Evolutionary conservation across 1,139 yeast genomes (phyloP).

Genomic region (Scheffersomyces cryptocercus): DNA sequence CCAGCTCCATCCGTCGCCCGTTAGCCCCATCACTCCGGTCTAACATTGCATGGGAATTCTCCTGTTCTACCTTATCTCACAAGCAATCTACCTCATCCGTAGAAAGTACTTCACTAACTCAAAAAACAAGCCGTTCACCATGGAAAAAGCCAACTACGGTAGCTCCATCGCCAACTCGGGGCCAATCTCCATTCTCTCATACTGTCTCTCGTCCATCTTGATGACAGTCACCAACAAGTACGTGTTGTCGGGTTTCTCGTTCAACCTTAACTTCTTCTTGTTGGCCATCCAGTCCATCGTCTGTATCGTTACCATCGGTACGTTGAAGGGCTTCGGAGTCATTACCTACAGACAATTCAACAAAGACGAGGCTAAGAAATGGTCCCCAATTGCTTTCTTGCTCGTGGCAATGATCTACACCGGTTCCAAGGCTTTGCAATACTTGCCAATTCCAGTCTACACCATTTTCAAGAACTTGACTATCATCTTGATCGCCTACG

Average conservation of each 20-base stretch:
- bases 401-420: slow-evolving; percentile 95
- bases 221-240: slow-evolving; percentile 98
- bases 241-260: slow-evolving; percentile 78
- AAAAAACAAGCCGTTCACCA: slow-evolving; percentile 11
- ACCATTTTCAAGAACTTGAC: slow-evolving; percentile 98
- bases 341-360: slow-evolving; percentile 87
- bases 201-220: slow-evolving; percentile 89
- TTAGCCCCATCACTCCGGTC: not conserved
- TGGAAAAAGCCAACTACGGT: slow-evolving; percentile 35
- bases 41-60: slow-evolving; percentile 41
- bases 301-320: slow-evolving; percentile 71
- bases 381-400: slow-evolving; percentile 91
- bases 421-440: slow-evolving; percentile 91
- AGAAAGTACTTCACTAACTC: slow-evolving; percentile 15
- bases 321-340: slow-evolving; percentile 69
- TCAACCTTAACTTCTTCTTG: slow-evolving; percentile 89
- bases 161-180: slow-evolving; percentile 70
- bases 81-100: slow-evolving; percentile 32
- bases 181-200: slow-evolving; percentile 79
- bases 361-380: slow-evolving; percentile 84
- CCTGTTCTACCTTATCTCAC: slow-evolving; percentile 42
- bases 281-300: slow-evolving; percentile 81
- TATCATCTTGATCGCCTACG: slow-evolving; percentile 93
- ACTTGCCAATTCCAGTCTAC: slow-evolving; percentile 89
- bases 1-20: not conserved